Conservation (phyloP, 192 early-diverging fungal genomes). For the Backusella mclennaniae region DNA sequence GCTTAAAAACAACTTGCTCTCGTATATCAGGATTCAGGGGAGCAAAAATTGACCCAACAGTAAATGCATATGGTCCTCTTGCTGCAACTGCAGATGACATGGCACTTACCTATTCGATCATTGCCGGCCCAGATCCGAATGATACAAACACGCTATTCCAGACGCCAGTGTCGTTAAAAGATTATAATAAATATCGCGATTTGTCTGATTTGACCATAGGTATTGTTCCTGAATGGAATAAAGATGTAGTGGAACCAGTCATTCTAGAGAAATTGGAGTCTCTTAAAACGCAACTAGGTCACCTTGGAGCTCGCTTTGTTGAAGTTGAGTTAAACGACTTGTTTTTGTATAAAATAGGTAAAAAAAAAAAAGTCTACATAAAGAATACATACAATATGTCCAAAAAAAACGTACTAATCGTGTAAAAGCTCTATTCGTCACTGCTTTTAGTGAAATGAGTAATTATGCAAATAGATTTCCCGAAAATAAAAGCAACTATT, state of each 20-base stretch:
- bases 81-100: conserved; percentile 68
- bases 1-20: conserved; percentile 70
- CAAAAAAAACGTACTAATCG: not conserved
- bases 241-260: not conserved
- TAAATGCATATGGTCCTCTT: conserved; percentile 65
- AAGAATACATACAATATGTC: not conserved
- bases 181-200: not conserved
- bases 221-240: not conserved
- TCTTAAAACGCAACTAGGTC: not conserved
- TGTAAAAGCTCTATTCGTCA: conserved; percentile 53
- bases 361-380: not conserved
- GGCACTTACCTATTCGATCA: conserved; percentile 59
- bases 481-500: conserved; percentile 31
- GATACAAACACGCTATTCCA: conserved; percentile 49
- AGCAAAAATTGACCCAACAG: conserved; percentile 52
- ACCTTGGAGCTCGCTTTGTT: conserved; percentile 1
- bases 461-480: conserved; percentile 27
- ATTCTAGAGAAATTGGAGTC: not conserved
- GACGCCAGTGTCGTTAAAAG: conserved; percentile 24
- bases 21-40: conserved; percentile 57
- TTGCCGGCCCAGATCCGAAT: conserved; percentile 52
- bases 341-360: not conserved
- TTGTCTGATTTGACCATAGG: conserved; percentile 4
- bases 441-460: conserved; percentile 60
- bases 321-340: conserved; percentile 1